Base-by-base conservation (phyloP, 2,329 filamentous ascomycete genomes). In the Fusarium veterinarium region DNA sequence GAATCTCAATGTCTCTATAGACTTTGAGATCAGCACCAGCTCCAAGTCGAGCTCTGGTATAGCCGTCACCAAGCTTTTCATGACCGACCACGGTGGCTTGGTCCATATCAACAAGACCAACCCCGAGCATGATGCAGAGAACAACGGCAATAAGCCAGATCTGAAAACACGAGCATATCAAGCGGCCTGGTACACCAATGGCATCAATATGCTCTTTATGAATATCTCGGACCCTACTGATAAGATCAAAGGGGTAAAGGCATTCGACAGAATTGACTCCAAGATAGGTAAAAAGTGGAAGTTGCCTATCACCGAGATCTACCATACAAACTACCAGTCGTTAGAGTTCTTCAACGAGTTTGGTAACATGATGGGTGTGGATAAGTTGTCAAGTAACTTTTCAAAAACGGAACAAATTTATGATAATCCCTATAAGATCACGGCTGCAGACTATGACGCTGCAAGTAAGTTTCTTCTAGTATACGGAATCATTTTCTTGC, bases 81-180 rank as follows among this genome's bases (percentile, higher is more conserved):
- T 86, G 11, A 81, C 79, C 0, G 84, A 86, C 64, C 79, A 78
- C 3, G 85, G 85, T 2, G 85, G 85, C 0, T 86, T 86, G 60
- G 75, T 77, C 8, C 77, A 84, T 31, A 55, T 86, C 8, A 80
- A 80, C 64, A 73, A 64, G 0, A 78, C 77, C 8, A 81, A 80
- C 42, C 84, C 83, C 0, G 17, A 67, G 2, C 75, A 77, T 37
- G 74, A 82, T 40, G 59, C 75, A 16, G 64, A 74, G 0, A 76
- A 83, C 45, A 63, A 79, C 3, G 82, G 84, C 55, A 64, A 67
- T 3, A 77, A 83, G 41, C 80, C 82, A 0, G 79, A 84, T 28
- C 76, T 87, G 0, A 65, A 67, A 11, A 76, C 61, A 1, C 76
- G 85, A 19, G 85, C 85, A 1, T 85, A 84, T 62, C 81, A 82